Conservation (phyloP, 2,329 filamentous ascomycete species). For the Pestalotiopsis sp. region DNA sequence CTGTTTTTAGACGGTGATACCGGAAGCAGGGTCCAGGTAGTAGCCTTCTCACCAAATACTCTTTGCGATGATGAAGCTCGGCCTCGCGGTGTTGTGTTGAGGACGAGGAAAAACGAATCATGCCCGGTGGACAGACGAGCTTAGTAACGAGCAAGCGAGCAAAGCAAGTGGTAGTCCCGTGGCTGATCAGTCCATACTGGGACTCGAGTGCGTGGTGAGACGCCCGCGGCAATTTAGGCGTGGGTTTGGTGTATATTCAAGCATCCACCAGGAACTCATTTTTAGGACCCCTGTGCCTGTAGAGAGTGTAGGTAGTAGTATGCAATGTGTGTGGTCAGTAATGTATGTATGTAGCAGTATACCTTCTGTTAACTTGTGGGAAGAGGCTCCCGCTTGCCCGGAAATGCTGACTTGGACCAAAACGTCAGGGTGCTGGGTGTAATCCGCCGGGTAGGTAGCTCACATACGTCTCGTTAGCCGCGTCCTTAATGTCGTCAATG, state of each 20-base stretch:
- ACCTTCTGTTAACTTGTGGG: background rate
- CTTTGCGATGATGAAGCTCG: background rate
- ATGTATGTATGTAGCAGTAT: background rate
- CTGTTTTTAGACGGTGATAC: background rate
- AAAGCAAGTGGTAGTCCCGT: background rate
- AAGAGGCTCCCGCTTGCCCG: background rate
- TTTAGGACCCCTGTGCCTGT: background rate
- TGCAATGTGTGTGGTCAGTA: background rate
- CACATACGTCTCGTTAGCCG: background rate
- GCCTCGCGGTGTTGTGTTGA: background rate
- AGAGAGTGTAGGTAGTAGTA: background rate
- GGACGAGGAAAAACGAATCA: background rate
- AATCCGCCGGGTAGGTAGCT: background rate
- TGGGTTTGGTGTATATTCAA: background rate
- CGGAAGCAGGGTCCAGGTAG: background rate
- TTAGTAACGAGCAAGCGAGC: background rate
- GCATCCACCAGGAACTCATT: background rate
- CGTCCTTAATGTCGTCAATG: background rate
- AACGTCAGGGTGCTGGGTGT: background rate
- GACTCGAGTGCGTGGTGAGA: background rate
- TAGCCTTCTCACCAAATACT: background rate
- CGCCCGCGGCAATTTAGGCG: background rate
- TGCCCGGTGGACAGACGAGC: background rate
- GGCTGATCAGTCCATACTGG: background rate
- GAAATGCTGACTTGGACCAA: background rate